These are phyloP conservation scores for Sclerotinia glacialis DNA, from an alignment of 2,329 filamentous ascomycete species.

Conservation along the genomic window DNA sequence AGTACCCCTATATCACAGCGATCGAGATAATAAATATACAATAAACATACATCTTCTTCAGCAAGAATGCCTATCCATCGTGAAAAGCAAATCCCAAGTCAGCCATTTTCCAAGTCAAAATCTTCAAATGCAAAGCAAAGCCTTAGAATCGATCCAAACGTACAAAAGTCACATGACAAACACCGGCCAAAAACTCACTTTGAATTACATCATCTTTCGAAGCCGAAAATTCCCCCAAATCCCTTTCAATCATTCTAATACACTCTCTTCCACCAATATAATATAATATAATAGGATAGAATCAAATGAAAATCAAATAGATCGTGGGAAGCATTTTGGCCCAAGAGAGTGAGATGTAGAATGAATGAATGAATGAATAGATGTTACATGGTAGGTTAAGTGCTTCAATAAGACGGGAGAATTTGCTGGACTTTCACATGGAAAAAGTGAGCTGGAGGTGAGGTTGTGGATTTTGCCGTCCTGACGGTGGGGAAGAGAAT, in stretches of 20 bases:
- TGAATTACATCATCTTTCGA: slow-evolving; percentile 31
- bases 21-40: slow-evolving; percentile 4
- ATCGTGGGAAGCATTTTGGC: background rate
- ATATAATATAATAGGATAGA: no score
- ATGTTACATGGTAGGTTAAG: no score
- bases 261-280: background rate
- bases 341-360: slow-evolving; percentile 2
- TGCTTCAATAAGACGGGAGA: background rate
- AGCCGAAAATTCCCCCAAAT: background rate
- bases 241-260: slow-evolving; percentile 17
- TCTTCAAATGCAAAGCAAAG: background rate
- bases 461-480: no score
- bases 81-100: background rate
- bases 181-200: slow-evolving; percentile 24
- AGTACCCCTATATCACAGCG: background rate
- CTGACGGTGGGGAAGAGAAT: background rate
- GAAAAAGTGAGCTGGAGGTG: background rate
- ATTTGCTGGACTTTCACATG: slow-evolving; percentile 6
- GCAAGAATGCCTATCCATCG: slow-evolving; percentile 34
- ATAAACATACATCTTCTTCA: slow-evolving; percentile 39
- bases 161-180: slow-evolving; percentile 37
- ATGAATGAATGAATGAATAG: no score
- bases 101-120: background rate
- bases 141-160: background rate
- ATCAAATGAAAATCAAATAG: background rate